phyloP scores from a whole-genome alignment of 1,284 basidiomycete species.

The Cutaneotrichosporon sp. region DNA sequence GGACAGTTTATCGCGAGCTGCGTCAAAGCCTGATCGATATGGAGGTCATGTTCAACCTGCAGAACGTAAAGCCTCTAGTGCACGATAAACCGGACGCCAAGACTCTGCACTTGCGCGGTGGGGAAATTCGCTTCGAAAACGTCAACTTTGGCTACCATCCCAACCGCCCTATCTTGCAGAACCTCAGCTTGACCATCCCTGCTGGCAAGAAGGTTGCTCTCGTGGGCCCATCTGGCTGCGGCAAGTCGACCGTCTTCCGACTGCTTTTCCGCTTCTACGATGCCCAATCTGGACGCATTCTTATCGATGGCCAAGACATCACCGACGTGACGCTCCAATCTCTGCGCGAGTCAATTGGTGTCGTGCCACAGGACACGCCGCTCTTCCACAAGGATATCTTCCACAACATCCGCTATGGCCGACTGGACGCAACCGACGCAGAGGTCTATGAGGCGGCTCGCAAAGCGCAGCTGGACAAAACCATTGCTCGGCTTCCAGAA shows the following conservation, averaged over 20 bases:
- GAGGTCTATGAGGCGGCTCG: conserved; percentile 77
- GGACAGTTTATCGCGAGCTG: conserved; percentile 93
- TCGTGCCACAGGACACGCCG: conserved; percentile 97
- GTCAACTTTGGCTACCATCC: conserved; percentile 88
- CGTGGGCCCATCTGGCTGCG: conserved; percentile 93
- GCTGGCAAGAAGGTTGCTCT: conserved; percentile 94
- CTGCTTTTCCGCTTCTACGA: conserved; percentile 94
- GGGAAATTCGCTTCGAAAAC: conserved; percentile 87
- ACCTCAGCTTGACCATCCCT: conserved; percentile 86
- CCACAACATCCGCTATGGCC: conserved; percentile 91
- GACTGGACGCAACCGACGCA: conserved; percentile 79
- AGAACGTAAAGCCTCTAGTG: conserved; percentile 64
- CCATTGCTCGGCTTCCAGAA: conserved; percentile 73
- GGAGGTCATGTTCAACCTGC: conserved; percentile 90
- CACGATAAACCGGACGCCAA: conserved; percentile 66
- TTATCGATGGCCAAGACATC: conserved; percentile 74
- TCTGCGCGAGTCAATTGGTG: conserved; percentile 72
- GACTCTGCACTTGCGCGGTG: conserved; percentile 67
- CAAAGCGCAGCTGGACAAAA: conserved; percentile 81
- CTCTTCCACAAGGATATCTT: conserved; percentile 92
- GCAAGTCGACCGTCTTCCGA: conserved; percentile 95
- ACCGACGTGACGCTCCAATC: conserved; percentile 66
- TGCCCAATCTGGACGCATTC: conserved; percentile 71
- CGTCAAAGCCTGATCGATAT: conserved; percentile 93
- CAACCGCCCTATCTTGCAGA: conserved; percentile 80